Evolutionary conservation across 2,329 filamentous ascomycete genomes (phyloP).

Genomic region (Aspergillus floridensis): DNA sequence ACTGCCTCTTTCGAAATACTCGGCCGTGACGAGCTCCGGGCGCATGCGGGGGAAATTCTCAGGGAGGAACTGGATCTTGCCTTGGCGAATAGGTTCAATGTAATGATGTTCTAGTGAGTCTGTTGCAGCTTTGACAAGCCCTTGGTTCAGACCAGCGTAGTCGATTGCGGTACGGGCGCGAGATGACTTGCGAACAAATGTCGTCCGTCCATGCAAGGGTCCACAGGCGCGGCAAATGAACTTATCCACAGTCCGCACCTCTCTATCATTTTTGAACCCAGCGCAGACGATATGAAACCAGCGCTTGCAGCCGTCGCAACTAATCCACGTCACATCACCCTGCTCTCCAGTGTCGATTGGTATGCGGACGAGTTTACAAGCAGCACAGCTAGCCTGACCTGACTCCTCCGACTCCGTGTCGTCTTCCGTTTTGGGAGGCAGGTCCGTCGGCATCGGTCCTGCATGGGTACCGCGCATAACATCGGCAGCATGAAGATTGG

Average conservation of each 20-base stretch:
- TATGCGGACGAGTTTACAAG: slow-evolving; percentile 56
- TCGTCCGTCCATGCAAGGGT: slow-evolving; percentile 60
- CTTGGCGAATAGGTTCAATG: slow-evolving; percentile 65
- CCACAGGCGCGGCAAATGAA: slow-evolving; percentile 63
- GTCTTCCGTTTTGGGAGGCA: slow-evolving; percentile 29
- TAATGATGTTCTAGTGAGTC: slow-evolving; percentile 67
- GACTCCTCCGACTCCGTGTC: slow-evolving; percentile 26
- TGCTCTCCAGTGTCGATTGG: slow-evolving; percentile 53
- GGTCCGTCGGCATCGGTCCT: slow-evolving; percentile 15
- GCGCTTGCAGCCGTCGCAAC: slow-evolving; percentile 65
- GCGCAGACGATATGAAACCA: slow-evolving; percentile 69
- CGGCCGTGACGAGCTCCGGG: slow-evolving; percentile 61
- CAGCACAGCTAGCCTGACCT: slow-evolving; percentile 52
- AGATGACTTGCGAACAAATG: slow-evolving; percentile 65
- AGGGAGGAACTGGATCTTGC: slow-evolving; percentile 58
- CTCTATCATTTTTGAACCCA: slow-evolving; percentile 62
- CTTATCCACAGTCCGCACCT: slow-evolving; percentile 66
- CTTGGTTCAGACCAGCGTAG: slow-evolving; percentile 66
- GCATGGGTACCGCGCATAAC: slow-evolving; percentile 2
- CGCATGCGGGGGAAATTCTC: slow-evolving; percentile 64
- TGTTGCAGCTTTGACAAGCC: slow-evolving; percentile 62
- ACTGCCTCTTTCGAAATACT: slow-evolving; percentile 61
- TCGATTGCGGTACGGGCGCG: slow-evolving; percentile 65
- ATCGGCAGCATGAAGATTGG: slow-evolving; percentile 3
- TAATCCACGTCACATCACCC: slow-evolving; percentile 60